These are phyloP conservation scores for Mucor velutinosus DNA, from an alignment of 371 early-diverging fungal genomes.

Conservation along the genomic window DNA sequence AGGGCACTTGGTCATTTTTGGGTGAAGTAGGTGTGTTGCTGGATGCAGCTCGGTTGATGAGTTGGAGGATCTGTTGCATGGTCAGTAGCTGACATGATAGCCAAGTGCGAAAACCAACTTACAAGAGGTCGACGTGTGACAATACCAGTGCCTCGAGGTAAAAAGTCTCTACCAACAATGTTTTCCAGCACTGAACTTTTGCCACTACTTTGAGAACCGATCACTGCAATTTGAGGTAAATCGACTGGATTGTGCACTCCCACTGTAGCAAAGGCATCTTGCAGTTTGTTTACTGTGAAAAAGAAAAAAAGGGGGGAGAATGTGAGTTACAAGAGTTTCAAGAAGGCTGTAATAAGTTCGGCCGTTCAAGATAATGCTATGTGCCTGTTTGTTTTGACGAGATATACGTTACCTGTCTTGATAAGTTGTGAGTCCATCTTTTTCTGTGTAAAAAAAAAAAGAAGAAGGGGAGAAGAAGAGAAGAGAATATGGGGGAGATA, in stretches of 20 bases:
- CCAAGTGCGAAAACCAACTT: conserved; percentile 20
- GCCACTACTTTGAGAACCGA: conserved; percentile 96
- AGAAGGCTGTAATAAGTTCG: background rate
- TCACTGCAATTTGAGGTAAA: conserved; percentile 98
- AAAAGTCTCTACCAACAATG: conserved; percentile 97
- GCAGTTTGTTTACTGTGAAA: conserved; percentile 83
- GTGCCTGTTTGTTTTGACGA: background rate
- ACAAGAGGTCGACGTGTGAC: conserved; percentile 94
- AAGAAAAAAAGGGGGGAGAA: background rate
- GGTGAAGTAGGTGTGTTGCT: conserved; percentile 8
- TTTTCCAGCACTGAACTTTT: conserved; percentile 99
- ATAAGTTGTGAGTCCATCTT: conserved; percentile 60
- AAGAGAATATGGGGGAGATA: conserved; percentile 1
- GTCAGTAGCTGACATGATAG: too few species aligned
- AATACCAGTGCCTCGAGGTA: conserved; percentile 96
- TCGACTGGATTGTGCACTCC: conserved; percentile 97
- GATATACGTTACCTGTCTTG: conserved; percentile 39
- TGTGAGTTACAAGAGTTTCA: background rate
- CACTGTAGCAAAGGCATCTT: conserved; percentile 97
- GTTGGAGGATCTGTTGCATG: conserved; percentile 77
- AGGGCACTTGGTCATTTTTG: conserved; percentile 11
- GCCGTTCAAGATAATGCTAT: background rate
- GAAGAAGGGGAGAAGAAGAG: background rate
- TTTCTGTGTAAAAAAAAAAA: background rate
- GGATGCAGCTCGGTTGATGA: conserved; percentile 85